Percentiles rank a stretch among this genome's conserved stretches.
These are phyloP conservation scores for Suhomyces faveliae DNA, from an alignment of 805 yeast species.

Conservation along the genomic window DNA sequence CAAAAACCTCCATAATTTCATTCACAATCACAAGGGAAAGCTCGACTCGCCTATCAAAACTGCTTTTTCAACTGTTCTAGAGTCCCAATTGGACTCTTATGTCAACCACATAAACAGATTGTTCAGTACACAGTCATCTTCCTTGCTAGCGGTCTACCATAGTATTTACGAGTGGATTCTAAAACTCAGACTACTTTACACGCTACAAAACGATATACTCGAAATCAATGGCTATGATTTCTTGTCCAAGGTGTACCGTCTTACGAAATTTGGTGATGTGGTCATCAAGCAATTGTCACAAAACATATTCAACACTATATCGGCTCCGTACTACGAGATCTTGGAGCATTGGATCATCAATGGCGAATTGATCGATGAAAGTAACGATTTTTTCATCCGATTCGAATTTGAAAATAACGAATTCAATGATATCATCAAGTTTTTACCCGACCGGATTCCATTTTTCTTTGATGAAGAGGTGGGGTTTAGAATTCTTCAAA, in stretches of 20 bases:
- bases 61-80: conserved; percentile 55
- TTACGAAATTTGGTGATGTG: conserved; percentile 64
- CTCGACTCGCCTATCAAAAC: conserved; percentile 54
- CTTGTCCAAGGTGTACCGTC: conserved; percentile 49
- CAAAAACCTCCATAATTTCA: conserved; percentile 37
- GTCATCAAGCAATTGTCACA: conserved; percentile 44
- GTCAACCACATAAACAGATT: conserved; percentile 34
- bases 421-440: conserved; percentile 35
- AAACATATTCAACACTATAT: conserved; percentile 44
- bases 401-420: conserved; percentile 29
- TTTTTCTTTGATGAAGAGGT: conserved; percentile 39
- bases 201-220: conserved; percentile 36
- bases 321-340: conserved; percentile 60
- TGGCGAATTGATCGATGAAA: conserved; percentile 59
- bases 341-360: conserved; percentile 64
- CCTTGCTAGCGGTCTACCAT: conserved; percentile 37
- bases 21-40: conserved; percentile 26
- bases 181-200: conserved; percentile 57
- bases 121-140: conserved; percentile 26
- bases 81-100: conserved; percentile 36
- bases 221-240: conserved; percentile 48
- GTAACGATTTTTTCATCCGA: conserved; percentile 61
- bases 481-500: conserved; percentile 52
- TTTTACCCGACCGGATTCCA: conserved; percentile 41
- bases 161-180: conserved; percentile 50